A percentile compares a stretch with the other conserved stretches of the same genome.
These are phyloP conservation scores for Bruguiera gymnorhiza DNA, from an alignment of 345 rosid species.

Conservation along the genomic window DNA sequence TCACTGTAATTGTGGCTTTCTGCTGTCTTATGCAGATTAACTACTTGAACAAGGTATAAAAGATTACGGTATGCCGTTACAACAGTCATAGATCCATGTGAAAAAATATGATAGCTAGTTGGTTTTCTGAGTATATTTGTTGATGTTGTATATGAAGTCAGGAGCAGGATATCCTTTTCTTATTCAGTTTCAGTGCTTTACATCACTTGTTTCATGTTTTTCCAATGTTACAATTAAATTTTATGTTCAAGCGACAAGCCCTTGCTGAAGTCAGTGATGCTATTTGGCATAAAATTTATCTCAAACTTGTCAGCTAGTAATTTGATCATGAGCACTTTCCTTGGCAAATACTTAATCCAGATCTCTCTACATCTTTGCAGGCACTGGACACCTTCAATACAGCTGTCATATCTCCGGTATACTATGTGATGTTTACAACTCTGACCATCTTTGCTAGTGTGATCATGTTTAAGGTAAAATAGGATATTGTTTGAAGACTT, in stretches of 20 bases:
- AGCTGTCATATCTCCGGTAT: conserved; percentile 86
- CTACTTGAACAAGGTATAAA: conserved; percentile 81
- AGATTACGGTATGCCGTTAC: background rate
- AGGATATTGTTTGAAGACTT: too few species aligned
- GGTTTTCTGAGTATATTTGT: background rate
- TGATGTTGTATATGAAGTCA: conserved; percentile 15
- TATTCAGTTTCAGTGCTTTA: too few species aligned
- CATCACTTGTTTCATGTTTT: too few species aligned
- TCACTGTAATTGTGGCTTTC: conserved; percentile 45
- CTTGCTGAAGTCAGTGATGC: background rate
- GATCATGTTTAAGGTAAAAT: conserved; percentile 90
- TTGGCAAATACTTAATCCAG: background rate
- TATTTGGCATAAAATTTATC: background rate
- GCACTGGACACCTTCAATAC: conserved; percentile 93
- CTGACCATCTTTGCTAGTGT: conserved; percentile 88
- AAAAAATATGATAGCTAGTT: too few species aligned
- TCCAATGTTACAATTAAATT: too few species aligned
- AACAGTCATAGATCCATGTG: conserved; percentile 10
- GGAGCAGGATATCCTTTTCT: too few species aligned
- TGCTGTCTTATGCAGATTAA: conserved; percentile 69
- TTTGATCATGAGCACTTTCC: conserved; percentile 31
- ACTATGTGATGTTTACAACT: conserved; percentile 86
- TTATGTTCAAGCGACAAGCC: too few species aligned
- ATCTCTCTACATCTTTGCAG: conserved; percentile 33
- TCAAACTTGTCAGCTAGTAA: background rate